Conservation (phyloP, 805 yeast species). For the Candida broadrunensis region DNA sequence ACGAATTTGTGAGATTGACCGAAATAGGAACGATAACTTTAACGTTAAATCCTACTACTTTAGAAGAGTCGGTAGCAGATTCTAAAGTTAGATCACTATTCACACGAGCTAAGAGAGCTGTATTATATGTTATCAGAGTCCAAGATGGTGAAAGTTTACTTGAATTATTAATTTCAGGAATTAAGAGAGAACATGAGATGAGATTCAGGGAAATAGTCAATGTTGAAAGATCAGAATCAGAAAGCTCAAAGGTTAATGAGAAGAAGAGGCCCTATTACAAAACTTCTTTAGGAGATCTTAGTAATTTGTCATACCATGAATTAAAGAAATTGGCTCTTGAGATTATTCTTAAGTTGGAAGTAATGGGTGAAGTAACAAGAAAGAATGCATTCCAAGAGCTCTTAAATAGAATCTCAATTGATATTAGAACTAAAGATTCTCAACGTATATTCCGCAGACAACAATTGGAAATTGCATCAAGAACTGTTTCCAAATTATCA, state of each 20-base stretch:
- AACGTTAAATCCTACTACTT: conserved; percentile 51
- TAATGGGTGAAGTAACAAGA: conserved; percentile 60
- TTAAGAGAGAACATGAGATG: conserved; percentile 65
- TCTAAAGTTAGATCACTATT: conserved; percentile 57
- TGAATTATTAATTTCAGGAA: conserved; percentile 66
- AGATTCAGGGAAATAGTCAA: conserved; percentile 54
- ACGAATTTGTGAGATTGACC: conserved; percentile 46
- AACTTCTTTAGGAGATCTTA: conserved; percentile 50
- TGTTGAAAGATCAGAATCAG: conserved; percentile 35
- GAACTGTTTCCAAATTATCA: conserved; percentile 41
- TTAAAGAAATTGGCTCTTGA: conserved; percentile 75
- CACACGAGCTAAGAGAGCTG: conserved; percentile 77
- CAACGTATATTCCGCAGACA: conserved; percentile 40
- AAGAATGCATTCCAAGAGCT: conserved; percentile 73
- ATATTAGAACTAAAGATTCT: conserved; percentile 53
- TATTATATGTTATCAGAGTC: conserved; percentile 79
- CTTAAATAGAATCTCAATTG: conserved; percentile 79
- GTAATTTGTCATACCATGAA: conserved; percentile 58
- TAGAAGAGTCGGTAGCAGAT: conserved; percentile 48
- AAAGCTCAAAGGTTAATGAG: conserved; percentile 34
- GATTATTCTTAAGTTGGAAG: conserved; percentile 71
- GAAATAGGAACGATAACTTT: conserved; percentile 53
- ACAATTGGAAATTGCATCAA: conserved; percentile 39
- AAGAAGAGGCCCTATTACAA: conserved; percentile 43
- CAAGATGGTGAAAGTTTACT: conserved; percentile 69